phyloP scores from a whole-genome alignment of 495 filamentous ascomycete species.

The Penicillium verhagenii region DNA sequence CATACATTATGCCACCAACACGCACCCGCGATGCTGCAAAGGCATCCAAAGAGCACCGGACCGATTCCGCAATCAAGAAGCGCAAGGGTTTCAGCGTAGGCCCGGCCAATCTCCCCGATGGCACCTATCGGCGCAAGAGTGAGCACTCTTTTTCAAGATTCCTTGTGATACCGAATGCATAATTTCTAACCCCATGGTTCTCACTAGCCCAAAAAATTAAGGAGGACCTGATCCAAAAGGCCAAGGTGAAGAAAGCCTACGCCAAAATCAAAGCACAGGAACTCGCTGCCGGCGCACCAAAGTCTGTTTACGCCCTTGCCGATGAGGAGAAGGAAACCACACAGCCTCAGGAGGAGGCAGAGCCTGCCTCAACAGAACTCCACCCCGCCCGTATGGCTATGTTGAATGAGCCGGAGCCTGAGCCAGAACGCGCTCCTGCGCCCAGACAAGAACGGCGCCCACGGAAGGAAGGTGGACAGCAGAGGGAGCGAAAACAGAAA shows the following conservation, averaged over 20 bases:
- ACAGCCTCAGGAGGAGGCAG: slow-evolving; percentile 12
- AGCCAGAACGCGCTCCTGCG: slow-evolving; percentile 22
- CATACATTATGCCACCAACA: slow-evolving; percentile 60
- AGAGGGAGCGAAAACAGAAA: slow-evolving; percentile 48
- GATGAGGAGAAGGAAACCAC: slow-evolving; percentile 10
- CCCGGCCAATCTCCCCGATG: slow-evolving; percentile 90
- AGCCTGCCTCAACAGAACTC: slow-evolving; percentile 51
- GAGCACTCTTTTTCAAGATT: slow-evolving; percentile 8
- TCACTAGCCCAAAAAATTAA: slow-evolving; percentile 86
- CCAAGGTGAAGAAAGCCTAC: slow-evolving; percentile 91
- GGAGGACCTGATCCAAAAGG: slow-evolving; percentile 82
- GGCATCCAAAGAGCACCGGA: slow-evolving; percentile 23
- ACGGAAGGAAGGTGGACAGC: slow-evolving; percentile 16
- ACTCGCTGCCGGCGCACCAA: slow-evolving; percentile 30
- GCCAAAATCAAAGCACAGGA: slow-evolving; percentile 77
- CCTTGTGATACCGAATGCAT: neutral
- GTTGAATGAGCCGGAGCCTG: slow-evolving; percentile 49
- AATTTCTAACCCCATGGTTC: slow-evolving; percentile 1
- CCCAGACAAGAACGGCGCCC: slow-evolving; percentile 21
- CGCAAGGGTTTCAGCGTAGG: slow-evolving; percentile 76
- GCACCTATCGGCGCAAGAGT: slow-evolving; percentile 89
- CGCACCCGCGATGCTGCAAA: slow-evolving; percentile 53
- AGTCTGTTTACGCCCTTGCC: slow-evolving; percentile 34
- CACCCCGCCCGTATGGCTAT: slow-evolving; percentile 73
- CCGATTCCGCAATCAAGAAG: slow-evolving; percentile 50